phyloP scores from a whole-genome alignment of 2,329 filamentous ascomycete species.

The Hortaea werneckii region DNA sequence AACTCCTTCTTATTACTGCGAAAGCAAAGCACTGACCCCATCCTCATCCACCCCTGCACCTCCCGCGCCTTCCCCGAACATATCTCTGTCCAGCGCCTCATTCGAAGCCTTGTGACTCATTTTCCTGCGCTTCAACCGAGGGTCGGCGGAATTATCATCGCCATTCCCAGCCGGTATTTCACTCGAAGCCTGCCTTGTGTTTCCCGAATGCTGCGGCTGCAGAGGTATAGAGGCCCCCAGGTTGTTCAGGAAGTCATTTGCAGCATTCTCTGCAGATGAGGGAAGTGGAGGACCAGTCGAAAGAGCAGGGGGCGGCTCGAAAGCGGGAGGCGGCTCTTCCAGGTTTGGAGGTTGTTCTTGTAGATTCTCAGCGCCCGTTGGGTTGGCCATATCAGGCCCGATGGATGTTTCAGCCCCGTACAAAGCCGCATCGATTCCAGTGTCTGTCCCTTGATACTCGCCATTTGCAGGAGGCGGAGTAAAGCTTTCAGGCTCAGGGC shows the following conservation, averaged over 20 bases:
- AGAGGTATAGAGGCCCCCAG: conserved; percentile 11
- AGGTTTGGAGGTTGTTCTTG: conserved; percentile 18
- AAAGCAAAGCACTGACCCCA: conserved; percentile 23
- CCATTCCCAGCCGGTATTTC: conserved; percentile 9
- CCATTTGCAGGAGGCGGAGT: conserved; percentile 51
- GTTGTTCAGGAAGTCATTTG: conserved; percentile 18
- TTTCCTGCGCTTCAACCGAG: conserved; percentile 27
- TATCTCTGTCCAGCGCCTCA: conserved; percentile 20
- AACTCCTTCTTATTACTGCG: background rate
- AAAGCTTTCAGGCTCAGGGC: conserved; percentile 70
- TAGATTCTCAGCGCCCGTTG: conserved; percentile 29
- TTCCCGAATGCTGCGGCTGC: conserved; percentile 1
- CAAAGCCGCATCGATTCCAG: conserved; percentile 2
- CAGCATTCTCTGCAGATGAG: background rate
- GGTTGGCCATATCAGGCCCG: conserved; percentile 16
- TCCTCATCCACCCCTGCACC: conserved; percentile 23
- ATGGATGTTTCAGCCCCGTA: conserved; percentile 2
- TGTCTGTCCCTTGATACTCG: conserved; percentile 17
- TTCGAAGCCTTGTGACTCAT: conserved; percentile 19
- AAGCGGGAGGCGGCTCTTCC: conserved; percentile 21
- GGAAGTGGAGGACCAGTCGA: background rate
- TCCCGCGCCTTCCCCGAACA: conserved; percentile 16
- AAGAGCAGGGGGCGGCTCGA: conserved; percentile 16
- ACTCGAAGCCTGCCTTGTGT: conserved; percentile 15
- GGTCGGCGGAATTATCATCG: conserved; percentile 16